Conservation (phyloP, 78 protist genomes). For the Dictyostelium intermedium region DNA sequence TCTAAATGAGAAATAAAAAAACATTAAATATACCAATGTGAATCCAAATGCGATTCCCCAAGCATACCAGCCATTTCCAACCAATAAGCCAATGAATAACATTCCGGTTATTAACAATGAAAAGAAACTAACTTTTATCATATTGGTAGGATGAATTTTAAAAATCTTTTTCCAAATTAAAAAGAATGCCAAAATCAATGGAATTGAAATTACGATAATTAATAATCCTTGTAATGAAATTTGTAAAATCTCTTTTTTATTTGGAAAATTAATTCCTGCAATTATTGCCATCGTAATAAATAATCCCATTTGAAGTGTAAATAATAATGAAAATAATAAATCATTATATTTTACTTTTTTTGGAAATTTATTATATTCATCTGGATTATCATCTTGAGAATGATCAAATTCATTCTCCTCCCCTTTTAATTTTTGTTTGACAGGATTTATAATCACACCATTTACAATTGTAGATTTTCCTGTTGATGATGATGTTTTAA, state of each 20-base stretch:
- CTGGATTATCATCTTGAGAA: background rate
- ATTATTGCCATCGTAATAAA: background rate
- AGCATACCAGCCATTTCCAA: background rate
- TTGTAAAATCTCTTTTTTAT: background rate
- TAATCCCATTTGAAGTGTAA: background rate
- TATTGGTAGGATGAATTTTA: background rate
- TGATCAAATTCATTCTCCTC: background rate
- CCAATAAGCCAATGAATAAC: background rate
- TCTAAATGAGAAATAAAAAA: constrained; percentile 5
- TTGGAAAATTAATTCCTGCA: background rate
- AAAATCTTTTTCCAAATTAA: constrained; percentile 1
- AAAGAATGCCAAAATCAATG: background rate
- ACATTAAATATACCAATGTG: background rate
- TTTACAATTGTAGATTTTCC: background rate
- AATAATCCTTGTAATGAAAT: background rate
- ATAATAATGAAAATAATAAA: background rate
- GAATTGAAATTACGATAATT: background rate
- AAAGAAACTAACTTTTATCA: background rate
- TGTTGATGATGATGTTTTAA: background rate
- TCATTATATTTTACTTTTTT: background rate
- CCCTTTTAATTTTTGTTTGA: background rate
- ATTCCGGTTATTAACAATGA: background rate
- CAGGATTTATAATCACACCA: background rate
- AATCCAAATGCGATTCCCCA: background rate
- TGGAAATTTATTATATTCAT: background rate